A percentile compares a stretch with the other conserved stretches of the same genome.
phyloP scores from a whole-genome alignment of 495 filamentous ascomycete genomes.

The Talaromyces proteolyticus region DNA sequence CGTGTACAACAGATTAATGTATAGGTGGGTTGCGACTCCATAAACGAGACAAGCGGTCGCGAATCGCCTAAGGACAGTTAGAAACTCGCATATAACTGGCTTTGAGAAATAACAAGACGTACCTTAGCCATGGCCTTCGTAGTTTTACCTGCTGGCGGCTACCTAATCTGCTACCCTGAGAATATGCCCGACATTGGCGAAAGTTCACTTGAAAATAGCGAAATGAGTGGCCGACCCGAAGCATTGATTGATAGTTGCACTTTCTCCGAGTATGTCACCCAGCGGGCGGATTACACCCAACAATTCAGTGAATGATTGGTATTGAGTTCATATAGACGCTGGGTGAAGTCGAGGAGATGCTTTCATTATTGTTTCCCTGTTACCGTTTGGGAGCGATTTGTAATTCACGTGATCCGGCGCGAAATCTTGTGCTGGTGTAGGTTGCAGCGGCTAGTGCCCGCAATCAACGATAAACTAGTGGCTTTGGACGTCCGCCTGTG shows the following conservation, averaged over 20 bases:
- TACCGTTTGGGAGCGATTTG: too few relatives aligned
- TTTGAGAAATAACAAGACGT: slow-evolving; percentile 1
- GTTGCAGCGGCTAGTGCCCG: too few relatives aligned
- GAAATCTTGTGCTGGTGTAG: too few relatives aligned
- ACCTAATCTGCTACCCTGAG: slow-evolving; percentile 9
- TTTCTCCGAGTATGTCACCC: slow-evolving; percentile 9
- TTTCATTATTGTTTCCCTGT: too few relatives aligned
- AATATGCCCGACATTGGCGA: slow-evolving; percentile 13
- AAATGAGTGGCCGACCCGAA: slow-evolving; percentile 25
- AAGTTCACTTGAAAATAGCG: slow-evolving; percentile 20
- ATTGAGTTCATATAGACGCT: too few relatives aligned
- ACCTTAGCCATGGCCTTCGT: slow-evolving; percentile 35
- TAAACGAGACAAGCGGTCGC: slow-evolving; percentile 25
- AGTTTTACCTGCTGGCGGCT: slow-evolving; percentile 32
- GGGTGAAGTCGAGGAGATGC: too few relatives aligned
- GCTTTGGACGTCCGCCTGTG: too few relatives aligned
- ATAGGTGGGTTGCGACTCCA: slow-evolving; percentile 32
- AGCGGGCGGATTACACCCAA: not conserved
- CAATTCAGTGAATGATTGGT: not conserved
- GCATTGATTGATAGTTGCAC: slow-evolving; percentile 28
- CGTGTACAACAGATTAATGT: slow-evolving; percentile 30
- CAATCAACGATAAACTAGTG: too few relatives aligned
- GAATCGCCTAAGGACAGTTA: slow-evolving; percentile 17
- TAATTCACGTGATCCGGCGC: too few relatives aligned
- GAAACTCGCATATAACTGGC: slow-evolving; percentile 5